phyloP scores from a whole-genome alignment of 257 asterid species.

The Vinca minor region DNA sequence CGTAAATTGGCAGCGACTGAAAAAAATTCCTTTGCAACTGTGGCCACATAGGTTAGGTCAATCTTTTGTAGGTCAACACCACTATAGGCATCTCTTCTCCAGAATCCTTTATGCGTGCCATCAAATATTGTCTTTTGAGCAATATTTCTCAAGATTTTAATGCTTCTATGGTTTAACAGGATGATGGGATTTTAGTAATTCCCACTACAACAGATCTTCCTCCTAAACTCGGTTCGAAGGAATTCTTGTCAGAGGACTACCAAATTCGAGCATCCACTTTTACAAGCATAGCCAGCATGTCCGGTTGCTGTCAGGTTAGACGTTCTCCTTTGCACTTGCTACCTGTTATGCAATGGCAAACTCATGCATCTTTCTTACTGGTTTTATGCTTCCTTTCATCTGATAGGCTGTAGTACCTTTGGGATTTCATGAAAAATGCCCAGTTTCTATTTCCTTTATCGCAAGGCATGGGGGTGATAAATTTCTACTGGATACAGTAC shows the following conservation, averaged over 20 bases:
- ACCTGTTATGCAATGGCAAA: not conserved
- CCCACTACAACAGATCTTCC: slow-evolving; percentile 72
- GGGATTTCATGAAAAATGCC: slow-evolving; percentile 70
- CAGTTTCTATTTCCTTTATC: slow-evolving; percentile 72
- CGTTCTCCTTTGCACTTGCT: slow-evolving; percentile 17
- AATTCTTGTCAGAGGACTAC: slow-evolving; percentile 50
- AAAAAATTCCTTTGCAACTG: not conserved
- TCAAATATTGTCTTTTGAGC: not conserved
- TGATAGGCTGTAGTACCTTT: slow-evolving; percentile 68
- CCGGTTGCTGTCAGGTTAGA: slow-evolving; percentile 97
- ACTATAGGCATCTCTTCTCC: not conserved
- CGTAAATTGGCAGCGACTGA: not conserved
- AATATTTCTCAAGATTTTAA: not conserved
- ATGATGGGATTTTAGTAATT: slow-evolving; percentile 75
- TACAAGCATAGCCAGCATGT: slow-evolving; percentile 85
- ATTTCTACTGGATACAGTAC: slow-evolving; percentile 71
- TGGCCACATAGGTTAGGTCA: not conserved
- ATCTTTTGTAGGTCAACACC: not conserved
- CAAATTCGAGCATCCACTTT: slow-evolving; percentile 43
- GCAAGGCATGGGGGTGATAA: slow-evolving; percentile 92
- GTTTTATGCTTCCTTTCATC: slow-evolving; percentile 8
- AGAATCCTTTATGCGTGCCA: not conserved
- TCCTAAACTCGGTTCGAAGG: slow-evolving; percentile 80
- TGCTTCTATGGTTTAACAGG: slow-evolving; percentile 37
- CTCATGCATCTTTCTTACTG: not conserved